These are phyloP conservation scores for Oleoguttula mirabilis DNA, from an alignment of 495 filamentous ascomycete genomes.

Conservation along the genomic window DNA sequence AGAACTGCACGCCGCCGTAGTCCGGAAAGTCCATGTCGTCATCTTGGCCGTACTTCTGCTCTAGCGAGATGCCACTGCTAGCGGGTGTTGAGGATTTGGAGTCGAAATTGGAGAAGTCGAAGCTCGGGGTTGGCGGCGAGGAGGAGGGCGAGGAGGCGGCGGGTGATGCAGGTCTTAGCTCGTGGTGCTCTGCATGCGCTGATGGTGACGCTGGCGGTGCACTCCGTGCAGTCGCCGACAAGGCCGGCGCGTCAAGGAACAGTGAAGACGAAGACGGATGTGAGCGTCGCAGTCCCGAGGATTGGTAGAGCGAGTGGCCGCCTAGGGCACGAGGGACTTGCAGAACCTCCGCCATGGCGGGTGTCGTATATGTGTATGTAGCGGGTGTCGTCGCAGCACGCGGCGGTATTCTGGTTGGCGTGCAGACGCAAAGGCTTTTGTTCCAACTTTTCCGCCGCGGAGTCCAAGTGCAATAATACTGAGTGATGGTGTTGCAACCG, in stretches of 20 bases:
- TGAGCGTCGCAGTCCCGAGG: neutral
- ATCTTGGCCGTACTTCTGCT: neutral
- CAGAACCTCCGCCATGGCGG: neutral
- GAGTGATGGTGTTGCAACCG: neutral
- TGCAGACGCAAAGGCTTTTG: neutral
- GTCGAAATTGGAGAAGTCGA: neutral
- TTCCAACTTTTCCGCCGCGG: neutral
- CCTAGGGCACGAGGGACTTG: neutral
- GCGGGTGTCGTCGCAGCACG: no score
- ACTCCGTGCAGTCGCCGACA: neutral
- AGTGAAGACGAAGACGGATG: neutral
- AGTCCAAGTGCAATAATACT: neutral
- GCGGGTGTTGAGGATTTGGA: neutral
- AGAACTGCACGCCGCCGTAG: slow-evolving; percentile 8
- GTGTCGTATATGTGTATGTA: no score
- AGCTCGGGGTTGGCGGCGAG: neutral
- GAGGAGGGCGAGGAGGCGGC: neutral
- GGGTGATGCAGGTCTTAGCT: no score
- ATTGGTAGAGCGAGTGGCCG: neutral
- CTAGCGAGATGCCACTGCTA: neutral
- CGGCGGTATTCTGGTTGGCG: neutral
- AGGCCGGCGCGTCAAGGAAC: neutral
- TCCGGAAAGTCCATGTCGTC: slow-evolving; percentile 13
- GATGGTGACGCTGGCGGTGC: neutral
- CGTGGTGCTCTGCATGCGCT: neutral